These are phyloP conservation scores for Psophocarpus tetragonolobus DNA, from an alignment of 306 rosid genomes.

Conservation along the genomic window DNA sequence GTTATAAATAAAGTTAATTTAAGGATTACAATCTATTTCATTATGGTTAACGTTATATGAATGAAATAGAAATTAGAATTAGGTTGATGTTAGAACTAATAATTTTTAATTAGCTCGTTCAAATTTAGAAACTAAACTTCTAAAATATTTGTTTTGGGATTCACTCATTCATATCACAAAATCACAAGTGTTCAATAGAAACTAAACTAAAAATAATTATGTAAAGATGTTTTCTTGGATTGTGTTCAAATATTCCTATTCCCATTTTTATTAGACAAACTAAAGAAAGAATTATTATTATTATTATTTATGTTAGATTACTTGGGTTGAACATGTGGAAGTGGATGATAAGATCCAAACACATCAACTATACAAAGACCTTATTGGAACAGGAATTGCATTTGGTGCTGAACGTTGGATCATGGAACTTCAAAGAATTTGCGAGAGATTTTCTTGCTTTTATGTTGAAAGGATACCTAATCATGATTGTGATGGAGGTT, in stretches of 20 bases:
- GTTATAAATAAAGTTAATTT: neutral
- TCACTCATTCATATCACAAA: neutral
- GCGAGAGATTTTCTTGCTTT: conserved; percentile 47
- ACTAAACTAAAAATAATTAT: too few relatives aligned
- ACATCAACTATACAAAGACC: conserved; percentile 56
- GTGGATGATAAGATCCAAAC: conserved; percentile 58
- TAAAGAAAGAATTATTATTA: neutral
- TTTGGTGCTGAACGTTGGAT: conserved; percentile 83
- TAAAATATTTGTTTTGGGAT: neutral
- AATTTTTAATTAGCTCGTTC: neutral
- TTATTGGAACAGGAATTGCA: conserved; percentile 33
- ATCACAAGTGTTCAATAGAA: too few relatives aligned
- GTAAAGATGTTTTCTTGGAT: too few relatives aligned
- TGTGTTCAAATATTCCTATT: neutral
- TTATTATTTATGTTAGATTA: conserved; percentile 46
- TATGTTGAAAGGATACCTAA: neutral
- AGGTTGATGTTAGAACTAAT: neutral
- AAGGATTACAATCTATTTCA: neutral
- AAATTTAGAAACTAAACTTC: neutral
- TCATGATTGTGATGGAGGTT: conserved; percentile 51
- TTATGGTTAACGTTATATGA: neutral
- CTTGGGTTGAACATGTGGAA: conserved; percentile 84
- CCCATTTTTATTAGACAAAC: neutral
- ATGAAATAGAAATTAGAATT: neutral
- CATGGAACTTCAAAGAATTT: conserved; percentile 62